A percentile compares a stretch with the other conserved stretches of the same genome.
These are phyloP conservation scores for Neurospora sp. DNA, from an alignment of 495 filamentous ascomycete genomes.

Conservation along the genomic window DNA sequence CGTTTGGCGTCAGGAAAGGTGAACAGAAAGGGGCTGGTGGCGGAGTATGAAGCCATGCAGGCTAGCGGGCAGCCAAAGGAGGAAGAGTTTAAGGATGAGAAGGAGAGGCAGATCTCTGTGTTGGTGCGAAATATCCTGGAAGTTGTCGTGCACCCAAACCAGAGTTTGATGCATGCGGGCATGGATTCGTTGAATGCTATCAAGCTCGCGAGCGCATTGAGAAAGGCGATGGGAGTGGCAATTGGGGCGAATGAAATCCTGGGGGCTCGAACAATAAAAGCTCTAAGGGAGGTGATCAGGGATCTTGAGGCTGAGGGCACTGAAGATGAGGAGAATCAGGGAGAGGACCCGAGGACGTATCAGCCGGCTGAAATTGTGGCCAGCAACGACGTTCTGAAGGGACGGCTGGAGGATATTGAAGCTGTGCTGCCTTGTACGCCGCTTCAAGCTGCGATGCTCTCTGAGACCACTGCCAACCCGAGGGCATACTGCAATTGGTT, in stretches of 20 bases:
- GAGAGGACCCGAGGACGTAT: neutral
- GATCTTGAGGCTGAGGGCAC: neutral
- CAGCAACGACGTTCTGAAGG: constrained; percentile 1
- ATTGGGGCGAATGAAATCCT: constrained; percentile 49
- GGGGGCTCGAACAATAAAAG: constrained; percentile 32
- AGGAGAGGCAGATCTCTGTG: constrained; percentile 38
- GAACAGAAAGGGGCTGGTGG: constrained; percentile 53
- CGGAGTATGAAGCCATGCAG: constrained; percentile 36
- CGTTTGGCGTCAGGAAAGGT: constrained; percentile 70
- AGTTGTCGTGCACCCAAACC: constrained; percentile 21
- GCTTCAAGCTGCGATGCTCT: constrained; percentile 68
- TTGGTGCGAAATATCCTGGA: constrained; percentile 39
- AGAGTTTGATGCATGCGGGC: constrained; percentile 43
- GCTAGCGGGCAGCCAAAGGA: neutral
- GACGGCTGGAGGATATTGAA: constrained; percentile 28
- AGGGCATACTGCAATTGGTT: constrained; percentile 67
- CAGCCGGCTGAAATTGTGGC: neutral
- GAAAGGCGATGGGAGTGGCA: constrained; percentile 34
- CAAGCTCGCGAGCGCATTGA: constrained; percentile 48
- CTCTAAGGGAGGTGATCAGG: neutral
- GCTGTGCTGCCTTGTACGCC: constrained; percentile 53
- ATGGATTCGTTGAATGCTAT: constrained; percentile 70
- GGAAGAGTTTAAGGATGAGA: constrained; percentile 18
- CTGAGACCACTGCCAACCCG: constrained; percentile 46
- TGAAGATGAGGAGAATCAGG: neutral